These are phyloP conservation scores for Jamesozyma hellenica DNA, from an alignment of 805 yeast genomes.

Conservation along the genomic window DNA sequence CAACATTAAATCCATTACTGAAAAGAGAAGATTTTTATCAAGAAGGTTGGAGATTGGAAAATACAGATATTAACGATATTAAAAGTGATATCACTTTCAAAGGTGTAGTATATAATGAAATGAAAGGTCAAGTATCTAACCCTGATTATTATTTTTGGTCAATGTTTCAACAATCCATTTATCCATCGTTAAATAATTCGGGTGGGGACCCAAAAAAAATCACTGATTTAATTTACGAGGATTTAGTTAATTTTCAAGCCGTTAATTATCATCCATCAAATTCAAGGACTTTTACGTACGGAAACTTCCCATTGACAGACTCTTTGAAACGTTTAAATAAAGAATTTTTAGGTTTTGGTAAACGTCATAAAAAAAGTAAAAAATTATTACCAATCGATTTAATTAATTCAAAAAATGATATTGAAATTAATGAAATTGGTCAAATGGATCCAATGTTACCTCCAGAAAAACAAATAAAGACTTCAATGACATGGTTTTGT, in stretches of 20 bases:
- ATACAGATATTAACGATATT: slow-evolving; percentile 47
- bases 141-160: slow-evolving; percentile 79
- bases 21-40: slow-evolving; percentile 76
- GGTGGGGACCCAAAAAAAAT: slow-evolving; percentile 90
- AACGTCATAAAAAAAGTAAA: slow-evolving; percentile 27
- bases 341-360: slow-evolving; percentile 45
- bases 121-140: slow-evolving; percentile 95
- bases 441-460: slow-evolving; percentile 76
- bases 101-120: slow-evolving; percentile 96
- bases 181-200: slow-evolving; percentile 76
- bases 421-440: slow-evolving; percentile 41
- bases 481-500: slow-evolving; percentile 81
- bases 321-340: slow-evolving; percentile 50
- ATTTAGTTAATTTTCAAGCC: slow-evolving; percentile 66
- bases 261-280: slow-evolving; percentile 83
- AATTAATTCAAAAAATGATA: slow-evolving; percentile 30
- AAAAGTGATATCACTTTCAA: slow-evolving; percentile 61
- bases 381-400: slow-evolving; percentile 38
- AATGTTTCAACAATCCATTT: slow-evolving; percentile 70
- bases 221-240: slow-evolving; percentile 63
- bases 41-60: slow-evolving; percentile 96
- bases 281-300: slow-evolving; percentile 79
- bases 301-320: slow-evolving; percentile 54
- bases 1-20: slow-evolving; percentile 74
- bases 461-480: slow-evolving; percentile 57